A percentile compares a stretch with the other conserved stretches of the same genome.
Evolutionary conservation across 768 basidiomycete genomes (phyloP).

Genomic region (Pleurotus tuber-regium): DNA sequence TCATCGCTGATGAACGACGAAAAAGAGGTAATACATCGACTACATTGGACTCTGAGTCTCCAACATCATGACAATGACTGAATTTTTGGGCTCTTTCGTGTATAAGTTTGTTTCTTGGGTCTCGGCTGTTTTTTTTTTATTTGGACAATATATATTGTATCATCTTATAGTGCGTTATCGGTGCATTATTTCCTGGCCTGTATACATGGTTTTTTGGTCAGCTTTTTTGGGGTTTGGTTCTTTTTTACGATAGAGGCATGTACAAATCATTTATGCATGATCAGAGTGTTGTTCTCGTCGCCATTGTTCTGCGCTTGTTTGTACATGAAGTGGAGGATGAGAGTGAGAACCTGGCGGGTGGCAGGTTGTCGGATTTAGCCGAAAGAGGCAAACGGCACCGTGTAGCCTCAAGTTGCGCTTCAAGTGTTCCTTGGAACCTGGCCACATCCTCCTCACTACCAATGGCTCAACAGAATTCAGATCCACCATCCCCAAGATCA

Average conservation of each 20-base stretch:
- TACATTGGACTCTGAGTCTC: slow-evolving; percentile 8
- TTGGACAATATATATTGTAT: slow-evolving; percentile 7
- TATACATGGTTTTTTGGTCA: slow-evolving; percentile 7
- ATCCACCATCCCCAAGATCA: background rate
- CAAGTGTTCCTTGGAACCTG: slow-evolving; percentile 4
- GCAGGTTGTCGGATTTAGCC: slow-evolving; percentile 33
- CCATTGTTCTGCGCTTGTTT: background rate
- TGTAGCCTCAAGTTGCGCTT: background rate
- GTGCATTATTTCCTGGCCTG: background rate
- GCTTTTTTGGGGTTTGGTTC: slow-evolving; percentile 1
- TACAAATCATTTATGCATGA: background rate
- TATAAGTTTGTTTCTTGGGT: slow-evolving; percentile 9
- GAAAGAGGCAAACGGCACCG: slow-evolving; percentile 18
- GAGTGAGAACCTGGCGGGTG: background rate
- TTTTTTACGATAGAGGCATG: background rate
- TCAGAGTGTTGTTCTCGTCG: background rate
- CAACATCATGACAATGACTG: slow-evolving; percentile 12
- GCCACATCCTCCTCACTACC: slow-evolving; percentile 1
- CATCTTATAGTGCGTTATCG: slow-evolving; percentile 4
- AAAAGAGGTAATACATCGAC: slow-evolving; percentile 21
- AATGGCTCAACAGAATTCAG: background rate
- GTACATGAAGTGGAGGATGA: slow-evolving; percentile 7
- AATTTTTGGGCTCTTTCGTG: slow-evolving; percentile 4
- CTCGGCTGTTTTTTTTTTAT: slow-evolving; percentile 4
- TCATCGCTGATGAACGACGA: slow-evolving; percentile 44